Percentiles rank a stretch among this genome's conserved stretches.
Conservation (phyloP, 2,329 filamentous ascomycete species). For the Botrytis tulipae region DNA sequence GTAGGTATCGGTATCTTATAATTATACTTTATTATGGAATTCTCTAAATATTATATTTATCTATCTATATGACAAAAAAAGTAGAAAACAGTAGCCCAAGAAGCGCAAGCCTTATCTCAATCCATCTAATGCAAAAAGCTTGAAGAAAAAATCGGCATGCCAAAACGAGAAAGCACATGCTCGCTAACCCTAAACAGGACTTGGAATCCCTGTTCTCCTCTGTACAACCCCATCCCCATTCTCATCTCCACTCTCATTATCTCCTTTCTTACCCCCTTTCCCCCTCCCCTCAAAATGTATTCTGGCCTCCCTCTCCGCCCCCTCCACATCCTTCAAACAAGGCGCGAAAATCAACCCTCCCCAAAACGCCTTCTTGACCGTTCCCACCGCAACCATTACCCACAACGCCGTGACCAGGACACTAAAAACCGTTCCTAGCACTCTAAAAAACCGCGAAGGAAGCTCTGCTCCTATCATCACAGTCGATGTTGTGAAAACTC, state of each 20-base stretch:
- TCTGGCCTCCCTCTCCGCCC: slow-evolving; percentile 22
- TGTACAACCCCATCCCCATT: neutral
- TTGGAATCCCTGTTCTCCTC: neutral
- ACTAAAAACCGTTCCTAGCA: slow-evolving; percentile 53
- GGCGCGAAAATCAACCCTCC: slow-evolving; percentile 55
- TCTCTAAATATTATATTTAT: neutral
- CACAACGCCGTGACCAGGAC: slow-evolving; percentile 53
- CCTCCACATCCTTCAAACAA: slow-evolving; percentile 45
- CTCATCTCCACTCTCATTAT: neutral
- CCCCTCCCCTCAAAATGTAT: slow-evolving; percentile 1
- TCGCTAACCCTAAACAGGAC: neutral
- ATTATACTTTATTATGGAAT: neutral
- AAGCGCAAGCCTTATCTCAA: neutral
- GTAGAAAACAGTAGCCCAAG: neutral
- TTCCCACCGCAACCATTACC: slow-evolving; percentile 52
- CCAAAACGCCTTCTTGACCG: slow-evolving; percentile 47
- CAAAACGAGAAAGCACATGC: neutral
- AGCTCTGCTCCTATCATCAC: slow-evolving; percentile 50
- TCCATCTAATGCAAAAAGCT: neutral
- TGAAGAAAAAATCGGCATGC: slow-evolving; percentile 10
- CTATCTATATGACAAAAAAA: neutral
- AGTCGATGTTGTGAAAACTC: slow-evolving; percentile 53
- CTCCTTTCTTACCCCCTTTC: neutral
- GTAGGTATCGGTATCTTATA: neutral
- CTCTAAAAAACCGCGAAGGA: slow-evolving; percentile 53